Base-by-base conservation (phyloP, 305 asterid genomes). In the Plantago rigida region DNA sequence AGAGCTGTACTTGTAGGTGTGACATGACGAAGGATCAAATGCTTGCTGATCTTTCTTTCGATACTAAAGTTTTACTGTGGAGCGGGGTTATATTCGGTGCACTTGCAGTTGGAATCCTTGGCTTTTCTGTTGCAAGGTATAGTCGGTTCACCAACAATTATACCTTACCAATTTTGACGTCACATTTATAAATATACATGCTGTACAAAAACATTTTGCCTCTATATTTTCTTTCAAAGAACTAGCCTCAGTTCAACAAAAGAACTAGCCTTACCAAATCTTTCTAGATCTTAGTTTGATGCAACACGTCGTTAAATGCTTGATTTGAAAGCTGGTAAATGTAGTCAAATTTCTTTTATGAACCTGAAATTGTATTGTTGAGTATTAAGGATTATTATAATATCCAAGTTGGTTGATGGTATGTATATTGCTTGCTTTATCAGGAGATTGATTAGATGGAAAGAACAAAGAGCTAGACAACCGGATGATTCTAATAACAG, bases 391-490 rank as follows among this genome's bases (percentile, higher is more conserved):
- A 17, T 17, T 17, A 17, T 17, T 17, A 17, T 17, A 17, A 34
- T 3, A 34, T 34, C 9, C 31, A 14, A 60, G 48, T 2, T 24
- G 24, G 10, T 36, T 9, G 11, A 15, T 29, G 54, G 3, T 34
- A 28, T 36, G 12, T 54, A 52, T 24, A 45, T 49, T 13, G 31
- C 36, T 2, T 2, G 46, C 31, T 9, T 53, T 50, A 42, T 65
- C 54, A 92, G 95, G 84, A 84, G 84, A 55, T 88, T 94, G 95
- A 77, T 57, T 15, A 84, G 71, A 74, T 88, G 89, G 95, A 85
- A 84, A 77, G 85, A 67, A 47, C 79, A 75, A 62, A 80, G 56
- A 66, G 50, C 61, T 17, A 82, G 62, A 60, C 79, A 65, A 71
- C 90, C 66, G 65, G 69, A 66, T 50, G 42, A 69, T 70, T 48